phyloP scores from a whole-genome alignment of 148 eudicot species.

The Camellia granthamiana region DNA sequence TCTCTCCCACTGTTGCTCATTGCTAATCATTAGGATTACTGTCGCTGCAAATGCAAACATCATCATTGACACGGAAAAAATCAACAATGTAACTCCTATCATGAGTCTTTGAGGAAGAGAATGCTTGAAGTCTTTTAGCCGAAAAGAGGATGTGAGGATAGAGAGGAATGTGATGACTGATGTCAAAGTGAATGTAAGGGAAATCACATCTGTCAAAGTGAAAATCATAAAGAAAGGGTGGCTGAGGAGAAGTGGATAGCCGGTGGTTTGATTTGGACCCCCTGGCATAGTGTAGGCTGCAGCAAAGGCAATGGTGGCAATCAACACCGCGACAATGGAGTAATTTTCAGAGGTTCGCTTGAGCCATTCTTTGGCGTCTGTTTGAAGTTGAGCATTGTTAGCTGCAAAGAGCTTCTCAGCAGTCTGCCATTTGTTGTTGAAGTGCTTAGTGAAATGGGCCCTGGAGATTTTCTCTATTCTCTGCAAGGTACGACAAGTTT shows the following conservation, averaged over 20 bases:
- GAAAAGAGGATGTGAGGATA: not conserved
- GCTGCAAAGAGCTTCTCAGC: not conserved
- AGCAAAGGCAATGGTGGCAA: slow-evolving; percentile 2
- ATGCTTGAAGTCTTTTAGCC: not conserved
- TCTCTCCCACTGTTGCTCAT: not conserved
- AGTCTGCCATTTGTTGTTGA: not conserved
- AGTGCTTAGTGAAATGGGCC: not conserved
- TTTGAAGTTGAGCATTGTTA: not conserved
- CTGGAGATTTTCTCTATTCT: not conserved
- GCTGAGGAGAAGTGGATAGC: not conserved
- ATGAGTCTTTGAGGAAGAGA: not conserved
- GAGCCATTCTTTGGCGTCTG: not conserved
- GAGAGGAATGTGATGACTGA: slow-evolving; percentile 2
- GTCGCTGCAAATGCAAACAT: slow-evolving; percentile 4
- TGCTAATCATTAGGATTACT: not conserved
- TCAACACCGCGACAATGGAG: not conserved
- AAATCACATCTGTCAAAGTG: not conserved
- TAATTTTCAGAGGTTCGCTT: not conserved
- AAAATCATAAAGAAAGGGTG: not conserved
- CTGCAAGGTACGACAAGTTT: not conserved
- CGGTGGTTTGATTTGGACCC: not conserved
- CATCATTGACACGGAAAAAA: not conserved
- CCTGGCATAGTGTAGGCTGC: slow-evolving; percentile 1
- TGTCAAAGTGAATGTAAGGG: not conserved
- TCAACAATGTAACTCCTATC: not conserved